Base-by-base conservation (phyloP, 78 protist species). In the Protostelium mycophagum region DNA sequence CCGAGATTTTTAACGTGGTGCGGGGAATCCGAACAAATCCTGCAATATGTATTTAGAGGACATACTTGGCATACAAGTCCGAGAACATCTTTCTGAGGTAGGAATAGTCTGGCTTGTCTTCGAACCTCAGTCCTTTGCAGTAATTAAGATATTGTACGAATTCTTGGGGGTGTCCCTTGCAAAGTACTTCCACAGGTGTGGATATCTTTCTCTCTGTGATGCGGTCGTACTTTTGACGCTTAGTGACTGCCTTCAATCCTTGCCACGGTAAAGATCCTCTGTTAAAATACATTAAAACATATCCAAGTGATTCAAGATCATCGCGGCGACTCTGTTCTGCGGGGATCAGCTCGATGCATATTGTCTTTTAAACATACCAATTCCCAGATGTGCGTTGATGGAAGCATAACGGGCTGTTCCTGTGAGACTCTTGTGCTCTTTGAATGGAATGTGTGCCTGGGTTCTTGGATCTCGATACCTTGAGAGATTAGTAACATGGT, bases 191-290 rank as follows among this genome's bases (percentile, higher is more conserved):
- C 34, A 97, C 93, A 9, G 94, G 91, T 16, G 98, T 97, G 36
- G 94, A 63, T 88, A 95, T 91, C 90, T 98, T 98, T 87, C 94
- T 95, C 93, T 97, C 98, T 28, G 90, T 87, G 85, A 99, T 98
- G 91, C 89, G 93, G 88, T 97, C 98, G 92, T 99, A 98, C 90
- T 99, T 99, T 63, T 97, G 98, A 85, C 96, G 83, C 95, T 97
- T 97, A 34, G 96, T 97, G 51, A 88, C 92, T 9, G 99, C 99
- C 83, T 93, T 91, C 84, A 98, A 91, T 0, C 99, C 98, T 87
- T 99, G 99, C 99, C 99, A 99, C 85, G 99, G 99, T 38, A 99
- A 92, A 36, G 88, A 28, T 35, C 99, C 99, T 35, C 97, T 88
- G 88, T 92, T 86, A 91, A 99, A 98, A 93, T 97, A 99, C 93